Percentiles rank a stretch among this genome's conserved stretches.
Evolutionary conservation across 1,139 yeast genomes (phyloP).

Genomic region (Debaryomyces psychrophilus): DNA sequence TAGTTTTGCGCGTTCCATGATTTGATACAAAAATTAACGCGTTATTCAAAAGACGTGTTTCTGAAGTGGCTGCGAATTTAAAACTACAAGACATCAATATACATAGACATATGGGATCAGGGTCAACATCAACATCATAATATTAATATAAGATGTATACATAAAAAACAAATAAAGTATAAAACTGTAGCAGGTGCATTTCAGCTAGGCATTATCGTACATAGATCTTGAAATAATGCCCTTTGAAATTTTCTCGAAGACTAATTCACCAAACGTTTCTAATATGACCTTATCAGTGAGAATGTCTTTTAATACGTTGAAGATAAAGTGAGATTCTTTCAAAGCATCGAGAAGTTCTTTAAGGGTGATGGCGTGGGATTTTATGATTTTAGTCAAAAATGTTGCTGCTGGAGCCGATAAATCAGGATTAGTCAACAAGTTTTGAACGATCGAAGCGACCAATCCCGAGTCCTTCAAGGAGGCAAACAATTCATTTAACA

Average conservation of each 20-base stretch:
- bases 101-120: conserved; percentile 1
- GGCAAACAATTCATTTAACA: conserved; percentile 28
- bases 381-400: conserved; percentile 27
- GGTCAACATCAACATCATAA: conserved; percentile 1
- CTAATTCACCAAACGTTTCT: conserved; percentile 22
- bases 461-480: conserved; percentile 37
- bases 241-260: conserved; percentile 22
- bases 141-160: background rate
- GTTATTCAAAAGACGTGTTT: conserved; percentile 9
- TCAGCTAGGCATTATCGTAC: conserved; percentile 3
- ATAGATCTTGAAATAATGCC: conserved; percentile 21
- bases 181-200: background rate
- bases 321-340: conserved; percentile 26
- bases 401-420: conserved; percentile 33
- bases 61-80: conserved; percentile 7
- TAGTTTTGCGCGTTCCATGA: conserved; percentile 2
- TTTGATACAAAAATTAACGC: conserved; percentile 4
- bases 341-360: conserved; percentile 26
- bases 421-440: conserved; percentile 31
- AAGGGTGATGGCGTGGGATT: conserved; percentile 28
- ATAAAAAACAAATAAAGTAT: background rate
- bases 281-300: conserved; percentile 25
- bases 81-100: too few species aligned
- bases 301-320: conserved; percentile 23
- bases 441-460: conserved; percentile 30